phyloP scores from a whole-genome alignment of 2,329 filamentous ascomycete species.

The Monilinia fructigena region DNA sequence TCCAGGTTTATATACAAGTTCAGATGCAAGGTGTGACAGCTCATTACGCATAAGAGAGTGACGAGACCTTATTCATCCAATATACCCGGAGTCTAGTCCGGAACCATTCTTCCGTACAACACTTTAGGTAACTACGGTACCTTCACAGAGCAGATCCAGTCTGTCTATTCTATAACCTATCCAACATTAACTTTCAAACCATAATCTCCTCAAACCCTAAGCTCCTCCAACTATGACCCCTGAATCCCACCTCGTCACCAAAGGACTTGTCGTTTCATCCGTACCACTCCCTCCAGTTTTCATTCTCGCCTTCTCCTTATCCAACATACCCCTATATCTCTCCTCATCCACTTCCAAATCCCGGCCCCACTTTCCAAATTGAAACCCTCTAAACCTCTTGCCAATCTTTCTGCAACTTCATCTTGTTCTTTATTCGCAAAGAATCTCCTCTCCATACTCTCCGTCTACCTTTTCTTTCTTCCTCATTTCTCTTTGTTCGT shows the following conservation, averaged over 20 bases:
- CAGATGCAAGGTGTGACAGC: too few species aligned
- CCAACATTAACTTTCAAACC: background rate
- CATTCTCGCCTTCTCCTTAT: slow-evolving; percentile 22
- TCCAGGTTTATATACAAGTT: too few species aligned
- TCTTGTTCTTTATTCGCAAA: slow-evolving; percentile 58
- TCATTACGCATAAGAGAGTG: too few species aligned
- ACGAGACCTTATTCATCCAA: too few species aligned
- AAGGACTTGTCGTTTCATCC: slow-evolving; percentile 31
- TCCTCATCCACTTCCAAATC: slow-evolving; percentile 37
- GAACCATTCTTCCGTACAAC: too few species aligned
- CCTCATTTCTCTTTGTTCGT: slow-evolving; percentile 76
- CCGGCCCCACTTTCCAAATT: slow-evolving; percentile 36
- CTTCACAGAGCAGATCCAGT: background rate
- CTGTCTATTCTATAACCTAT: background rate
- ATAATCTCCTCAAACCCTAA: background rate
- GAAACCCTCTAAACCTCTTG: slow-evolving; percentile 27
- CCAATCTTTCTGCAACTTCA: slow-evolving; percentile 44
- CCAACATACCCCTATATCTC: slow-evolving; percentile 31
- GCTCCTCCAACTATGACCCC: slow-evolving; percentile 25
- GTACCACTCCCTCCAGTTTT: background rate
- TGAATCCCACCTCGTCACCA: slow-evolving; percentile 33
- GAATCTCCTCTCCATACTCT: slow-evolving; percentile 76
- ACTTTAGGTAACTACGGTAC: background rate
- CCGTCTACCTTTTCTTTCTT: slow-evolving; percentile 69
- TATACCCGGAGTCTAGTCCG: too few species aligned